Conservation (phyloP, 1,284 basidiomycete genomes). For the Pterulicium gracile region DNA sequence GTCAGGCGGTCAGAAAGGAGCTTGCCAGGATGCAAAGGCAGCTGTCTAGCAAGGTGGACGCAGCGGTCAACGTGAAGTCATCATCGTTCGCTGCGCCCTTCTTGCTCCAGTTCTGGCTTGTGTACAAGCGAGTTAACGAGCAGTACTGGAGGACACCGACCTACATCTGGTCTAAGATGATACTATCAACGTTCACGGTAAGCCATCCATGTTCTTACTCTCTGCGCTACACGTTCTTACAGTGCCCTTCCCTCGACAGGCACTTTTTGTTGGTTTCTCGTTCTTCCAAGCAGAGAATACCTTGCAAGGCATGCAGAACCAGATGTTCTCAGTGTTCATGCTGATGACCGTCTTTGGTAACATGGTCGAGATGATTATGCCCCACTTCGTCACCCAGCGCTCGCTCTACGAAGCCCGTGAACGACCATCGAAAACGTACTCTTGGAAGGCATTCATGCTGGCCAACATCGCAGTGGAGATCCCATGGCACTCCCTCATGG, state of each 20-base stretch:
- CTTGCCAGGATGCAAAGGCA: slow-evolving; percentile 15
- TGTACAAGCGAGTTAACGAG: slow-evolving; percentile 18
- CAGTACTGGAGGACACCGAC: slow-evolving; percentile 39
- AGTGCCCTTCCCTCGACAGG: too few relatives aligned
- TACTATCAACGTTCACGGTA: slow-evolving; percentile 27
- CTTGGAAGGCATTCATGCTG: slow-evolving; percentile 26
- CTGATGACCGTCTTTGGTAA: slow-evolving; percentile 7
- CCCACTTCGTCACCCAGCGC: slow-evolving; percentile 10
- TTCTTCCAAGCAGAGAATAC: slow-evolving; percentile 16
- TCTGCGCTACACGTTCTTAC: too few relatives aligned
- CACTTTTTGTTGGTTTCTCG: slow-evolving; percentile 4
- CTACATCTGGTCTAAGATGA: slow-evolving; percentile 59
- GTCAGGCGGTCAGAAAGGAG: slow-evolving; percentile 16
- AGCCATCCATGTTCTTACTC: too few relatives aligned
- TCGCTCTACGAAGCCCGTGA: slow-evolving; percentile 39
- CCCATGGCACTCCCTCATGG: slow-evolving; percentile 14
- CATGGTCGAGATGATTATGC: slow-evolving; percentile 8
- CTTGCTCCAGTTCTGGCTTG: slow-evolving; percentile 27
- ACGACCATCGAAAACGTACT: slow-evolving; percentile 38
- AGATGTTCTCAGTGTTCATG: slow-evolving; percentile 18
- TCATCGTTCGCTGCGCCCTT: slow-evolving; percentile 29
- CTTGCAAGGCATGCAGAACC: slow-evolving; percentile 23
- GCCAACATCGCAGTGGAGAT: slow-evolving; percentile 12
- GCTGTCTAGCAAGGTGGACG: slow-evolving; percentile 8
- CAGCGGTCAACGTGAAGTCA: slow-evolving; percentile 9